Evolutionary conservation across 352 stramenopile genomes (phyloP), one percentile per base, ranked within the genome.

Genomic region (Pythium apleroticum): DNA sequence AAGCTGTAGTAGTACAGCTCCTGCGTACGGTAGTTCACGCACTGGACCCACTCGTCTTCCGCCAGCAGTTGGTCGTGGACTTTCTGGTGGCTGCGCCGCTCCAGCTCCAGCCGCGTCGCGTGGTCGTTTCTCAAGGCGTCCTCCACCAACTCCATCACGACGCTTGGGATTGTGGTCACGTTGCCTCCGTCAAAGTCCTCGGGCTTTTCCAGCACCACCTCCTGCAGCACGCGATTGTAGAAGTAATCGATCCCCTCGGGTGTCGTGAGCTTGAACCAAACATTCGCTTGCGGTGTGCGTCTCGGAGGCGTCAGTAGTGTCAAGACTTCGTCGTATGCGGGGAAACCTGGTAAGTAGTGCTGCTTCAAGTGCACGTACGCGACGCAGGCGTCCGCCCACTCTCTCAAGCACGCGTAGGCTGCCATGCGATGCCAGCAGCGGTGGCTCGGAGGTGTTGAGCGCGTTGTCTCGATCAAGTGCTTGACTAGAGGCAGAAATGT

Each of bases 11-110:
- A 91, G 69, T 78, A 90, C 10, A 56, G 69, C n/a, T 68, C 67
- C 53, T 75, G 63, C 22, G 77, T 78, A 50, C 60, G 65, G 8
- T 52, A 49, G 50, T 91, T 76, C 4, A 79, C 31, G 66, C 80
- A 91, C 49, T 91, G 74, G 48, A 91, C 66, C 82, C 82, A 91
- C 54, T 86, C 65, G 30, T 91, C 81, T 53, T 90, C 78, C 1
- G 78, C 78, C 3, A 89, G 69, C 15, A 86, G 68, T 50, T 77
- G 45, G 0, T 76, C 60, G 12, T 78, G 75, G 19, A 77, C 62
- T 20, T 69, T 74, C 15, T 79, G 70, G 45, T 80, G 76, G 30
- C 69, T 71, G 41, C 80, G 75, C 4, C 70, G 71, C 53, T 91
- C 82, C 6, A 91, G 60, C 25, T 91, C 82, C 1, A 88, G 57